Base-by-base conservation (phyloP, 2,329 filamentous ascomycete genomes). In the Ilyonectria mors-panacis region DNA sequence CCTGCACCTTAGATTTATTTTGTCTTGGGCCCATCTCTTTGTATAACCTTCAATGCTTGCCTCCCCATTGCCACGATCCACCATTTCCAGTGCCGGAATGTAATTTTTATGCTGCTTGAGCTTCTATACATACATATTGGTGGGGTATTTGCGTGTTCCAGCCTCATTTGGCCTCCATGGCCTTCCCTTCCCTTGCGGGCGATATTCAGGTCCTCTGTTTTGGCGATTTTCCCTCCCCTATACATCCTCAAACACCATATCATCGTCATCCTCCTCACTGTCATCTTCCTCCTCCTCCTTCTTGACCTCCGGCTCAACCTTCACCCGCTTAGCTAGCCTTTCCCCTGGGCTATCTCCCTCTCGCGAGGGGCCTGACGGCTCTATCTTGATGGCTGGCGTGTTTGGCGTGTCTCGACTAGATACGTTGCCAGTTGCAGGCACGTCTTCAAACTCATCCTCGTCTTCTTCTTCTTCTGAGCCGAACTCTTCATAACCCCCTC, bases 221-320 rank as follows among this genome's bases (percentile, higher is more conserved):
- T 53, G 21, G 12, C 35, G 26, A 7, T 37, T 44, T 21, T 39
- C 17, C 26, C 17, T 21, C 8, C 19, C 54, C 69, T 73, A 85
- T 1, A 89, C 87, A 74, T 90, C 88, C 73, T 89, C 88, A 77
- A 90, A 90, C 72, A 89, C 87, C 68, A 89, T 86, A 37, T 82
- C 82, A 13, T 85, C 84, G 30, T 84, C 84, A 6, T 79, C 79
- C n/a, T 74, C 73, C 12, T 74, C 76, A 28, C 85, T 86, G 23
- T 85, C 85, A 45, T 86, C 85, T 26, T 85, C 85, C 44, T 86
- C 85, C 37, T 73, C 77, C 28, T 84, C 83, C 30, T 84, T 84
- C 39, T 85, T 84, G n/a, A 82, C 79, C 30, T 82, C 81, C 13
- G 80, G 74, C 59, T 91, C 89, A 19, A 91, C 77, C 78, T 90